A percentile compares a stretch with the other conserved stretches of the same genome.
These are phyloP conservation scores for Hansenula lynferdii DNA, from an alignment of 1,139 yeast genomes.

Conservation along the genomic window DNA sequence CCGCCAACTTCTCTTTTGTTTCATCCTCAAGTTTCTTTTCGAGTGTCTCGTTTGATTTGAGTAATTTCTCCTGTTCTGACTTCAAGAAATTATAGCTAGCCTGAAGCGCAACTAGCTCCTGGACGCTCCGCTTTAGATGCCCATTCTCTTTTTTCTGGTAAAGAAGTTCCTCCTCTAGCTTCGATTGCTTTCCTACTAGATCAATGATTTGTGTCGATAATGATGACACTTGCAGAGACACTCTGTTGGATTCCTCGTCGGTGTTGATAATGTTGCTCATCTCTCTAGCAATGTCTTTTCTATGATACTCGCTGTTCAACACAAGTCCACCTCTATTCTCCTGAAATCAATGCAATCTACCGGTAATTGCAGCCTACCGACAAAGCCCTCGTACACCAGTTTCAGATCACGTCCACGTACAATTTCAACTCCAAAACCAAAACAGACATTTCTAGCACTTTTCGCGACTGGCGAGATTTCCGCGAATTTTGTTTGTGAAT, in stretches of 20 bases:
- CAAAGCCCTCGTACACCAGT: too few relatives aligned
- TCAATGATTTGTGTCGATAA: conserved; percentile 58
- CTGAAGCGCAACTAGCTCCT: conserved; percentile 14
- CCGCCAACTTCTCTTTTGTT: conserved; percentile 36
- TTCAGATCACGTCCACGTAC: too few relatives aligned
- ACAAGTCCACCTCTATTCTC: too few relatives aligned
- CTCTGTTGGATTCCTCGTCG: conserved; percentile 35
- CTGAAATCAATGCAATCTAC: too few relatives aligned
- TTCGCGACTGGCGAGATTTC: too few relatives aligned
- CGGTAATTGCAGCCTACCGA: too few relatives aligned
- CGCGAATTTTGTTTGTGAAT: too few relatives aligned
- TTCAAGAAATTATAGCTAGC: conserved; percentile 11
- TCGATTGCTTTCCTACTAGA: conserved; percentile 54
- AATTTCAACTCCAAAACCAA: too few relatives aligned
- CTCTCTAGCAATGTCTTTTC: not conserved
- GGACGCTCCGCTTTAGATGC: conserved; percentile 14
- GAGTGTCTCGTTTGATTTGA: conserved; percentile 32
- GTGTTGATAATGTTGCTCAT: not conserved
- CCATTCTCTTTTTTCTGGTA: conserved; percentile 21
- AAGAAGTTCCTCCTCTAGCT: conserved; percentile 35
- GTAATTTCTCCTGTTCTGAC: conserved; percentile 23
- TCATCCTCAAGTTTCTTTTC: conserved; percentile 30
- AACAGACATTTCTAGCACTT: too few relatives aligned
- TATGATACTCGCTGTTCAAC: too few relatives aligned
- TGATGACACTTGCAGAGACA: conserved; percentile 51